Evolutionary conservation across 1,284 basidiomycete species (phyloP), one percentile per base, ranked within the genome.

Genomic region (Naganishia cerealis): DNA sequence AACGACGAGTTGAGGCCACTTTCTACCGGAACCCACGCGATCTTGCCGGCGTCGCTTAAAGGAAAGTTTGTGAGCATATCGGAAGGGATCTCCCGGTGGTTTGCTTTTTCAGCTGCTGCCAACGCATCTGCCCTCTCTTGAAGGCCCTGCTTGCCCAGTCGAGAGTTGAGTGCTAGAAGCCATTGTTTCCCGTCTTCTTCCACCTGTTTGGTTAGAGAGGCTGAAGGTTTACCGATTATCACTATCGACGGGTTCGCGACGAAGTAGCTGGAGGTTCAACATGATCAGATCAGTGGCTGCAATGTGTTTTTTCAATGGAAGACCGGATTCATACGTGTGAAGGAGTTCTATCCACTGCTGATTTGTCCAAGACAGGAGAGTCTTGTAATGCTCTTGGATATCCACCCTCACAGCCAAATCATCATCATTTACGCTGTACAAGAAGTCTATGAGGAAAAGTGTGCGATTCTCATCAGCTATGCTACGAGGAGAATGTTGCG

Each of bases 1-100:
- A 26, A 38, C 24, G 55, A 59, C 5, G 53, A n/a, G 38, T 38
- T 50, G 8, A 18, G 16, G 26, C 36, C 59, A 38, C 88, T 95
- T 74, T 94, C 87, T 2, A 99, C 94, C 0, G 90, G 87, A 69
- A 99, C 94, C 94, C 95, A 99, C 6, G 89, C 87, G 74, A 99
- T 94, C 71, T 87, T 90, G 74, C 89, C 36, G 46, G 24, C 50
- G 55, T 65, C 62, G 53, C 50, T 85, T 83, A 95, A 87, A 16
- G 89, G 88, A 85, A 98, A 99, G 24, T 86, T 82, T 3, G 86
- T 89, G 42, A 68, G 55, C 39, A 65, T 65, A 13, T 63, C 39
- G 43, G 36, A 29, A 10, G 67, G 67, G 24, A 68, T 68, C 0
- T 52, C 52, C 29, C 67, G 50, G 52, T 68, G 59, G 42, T 98